Evolutionary conservation across 352 stramenopile genomes (phyloP).

Genomic region (Paralagenidium karlingii): DNA sequence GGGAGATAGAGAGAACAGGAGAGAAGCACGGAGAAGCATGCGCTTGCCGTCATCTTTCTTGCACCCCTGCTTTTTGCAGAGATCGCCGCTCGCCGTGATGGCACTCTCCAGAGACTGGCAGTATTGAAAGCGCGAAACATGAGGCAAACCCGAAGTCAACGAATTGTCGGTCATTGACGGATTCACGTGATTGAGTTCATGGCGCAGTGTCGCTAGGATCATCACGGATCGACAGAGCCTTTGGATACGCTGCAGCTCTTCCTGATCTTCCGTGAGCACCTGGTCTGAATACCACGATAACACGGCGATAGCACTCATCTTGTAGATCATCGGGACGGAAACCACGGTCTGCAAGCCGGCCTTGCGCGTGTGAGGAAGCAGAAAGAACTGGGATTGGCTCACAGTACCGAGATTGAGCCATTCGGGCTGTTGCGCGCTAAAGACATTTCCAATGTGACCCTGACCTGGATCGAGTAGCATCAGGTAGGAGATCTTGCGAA

Average conservation of each 20-base stretch:
- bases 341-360: slow-evolving; percentile 53
- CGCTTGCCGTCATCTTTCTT: slow-evolving; percentile 35
- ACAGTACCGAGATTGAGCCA: slow-evolving; percentile 37
- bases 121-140: slow-evolving; percentile 63
- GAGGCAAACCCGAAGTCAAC: slow-evolving; percentile 1
- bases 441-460: slow-evolving; percentile 58
- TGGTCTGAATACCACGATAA: slow-evolving; percentile 70
- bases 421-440: slow-evolving; percentile 53
- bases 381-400: slow-evolving; percentile 58
- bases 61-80: slow-evolving; percentile 19
- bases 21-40: neutral
- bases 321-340: slow-evolving; percentile 71
- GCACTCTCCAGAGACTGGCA: slow-evolving; percentile 63
- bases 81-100: slow-evolving; percentile 55
- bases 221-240: slow-evolving; percentile 51
- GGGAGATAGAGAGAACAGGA: neutral
- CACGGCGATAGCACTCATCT: slow-evolving; percentile 66
- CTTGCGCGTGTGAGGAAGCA: slow-evolving; percentile 48
- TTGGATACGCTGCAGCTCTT: slow-evolving; percentile 60
- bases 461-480: slow-evolving; percentile 72
- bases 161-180: slow-evolving; percentile 12
- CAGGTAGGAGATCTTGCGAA: slow-evolving; percentile 50
- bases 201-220: slow-evolving; percentile 38
- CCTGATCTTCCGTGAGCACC: slow-evolving; percentile 26
- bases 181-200: slow-evolving; percentile 25